These are phyloP conservation scores for Sordariomycetes sp. DNA, from an alignment of 2,329 filamentous ascomycete genomes.

Conservation along the genomic window DNA sequence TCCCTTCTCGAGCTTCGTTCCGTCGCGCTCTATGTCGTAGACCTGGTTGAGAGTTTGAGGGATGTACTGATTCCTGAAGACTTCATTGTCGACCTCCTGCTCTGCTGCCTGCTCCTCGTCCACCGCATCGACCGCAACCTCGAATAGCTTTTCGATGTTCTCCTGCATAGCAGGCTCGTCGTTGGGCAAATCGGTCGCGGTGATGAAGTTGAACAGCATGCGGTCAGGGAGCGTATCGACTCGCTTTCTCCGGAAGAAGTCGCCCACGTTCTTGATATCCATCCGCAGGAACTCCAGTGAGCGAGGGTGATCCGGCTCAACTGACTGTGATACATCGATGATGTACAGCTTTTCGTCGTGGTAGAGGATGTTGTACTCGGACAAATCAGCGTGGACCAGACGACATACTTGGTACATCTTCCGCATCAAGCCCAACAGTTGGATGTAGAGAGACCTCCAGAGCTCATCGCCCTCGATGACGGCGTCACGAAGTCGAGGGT, in stretches of 20 bases:
- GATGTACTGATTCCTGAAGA: constrained; percentile 94
- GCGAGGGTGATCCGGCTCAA: constrained; percentile 91
- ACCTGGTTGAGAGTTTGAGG: constrained; percentile 93
- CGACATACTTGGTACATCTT: constrained; percentile 86
- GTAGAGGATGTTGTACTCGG: constrained; percentile 97
- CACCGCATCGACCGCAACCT: constrained; percentile 39
- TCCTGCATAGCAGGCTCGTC: constrained; percentile 53
- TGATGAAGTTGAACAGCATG: constrained; percentile 78
- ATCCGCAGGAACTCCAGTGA: constrained; percentile 91
- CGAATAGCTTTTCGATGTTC: constrained; percentile 59
- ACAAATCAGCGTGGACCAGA: constrained; percentile 91
- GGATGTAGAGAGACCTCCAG: constrained; percentile 73
- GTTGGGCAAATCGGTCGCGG: constrained; percentile 46
- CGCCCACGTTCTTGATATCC: constrained; percentile 95
- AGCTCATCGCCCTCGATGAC: constrained; percentile 61
- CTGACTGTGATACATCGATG: constrained; percentile 95
- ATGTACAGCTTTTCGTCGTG: constrained; percentile 76
- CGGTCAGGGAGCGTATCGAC: constrained; percentile 76
- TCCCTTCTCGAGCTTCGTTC: constrained; percentile 64
- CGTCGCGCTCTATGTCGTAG: constrained; percentile 90
- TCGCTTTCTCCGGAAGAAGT: constrained; percentile 83
- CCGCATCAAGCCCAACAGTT: constrained; percentile 82
- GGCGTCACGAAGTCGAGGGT: constrained; percentile 84
- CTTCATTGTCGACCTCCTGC: constrained; percentile 74
- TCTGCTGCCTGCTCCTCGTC: constrained; percentile 46